Percentiles rank a stretch among this genome's conserved stretches.
These are phyloP conservation scores for Neoscytalidium dimidiatum DNA, from an alignment of 2,329 filamentous ascomycete species.

Conservation along the genomic window DNA sequence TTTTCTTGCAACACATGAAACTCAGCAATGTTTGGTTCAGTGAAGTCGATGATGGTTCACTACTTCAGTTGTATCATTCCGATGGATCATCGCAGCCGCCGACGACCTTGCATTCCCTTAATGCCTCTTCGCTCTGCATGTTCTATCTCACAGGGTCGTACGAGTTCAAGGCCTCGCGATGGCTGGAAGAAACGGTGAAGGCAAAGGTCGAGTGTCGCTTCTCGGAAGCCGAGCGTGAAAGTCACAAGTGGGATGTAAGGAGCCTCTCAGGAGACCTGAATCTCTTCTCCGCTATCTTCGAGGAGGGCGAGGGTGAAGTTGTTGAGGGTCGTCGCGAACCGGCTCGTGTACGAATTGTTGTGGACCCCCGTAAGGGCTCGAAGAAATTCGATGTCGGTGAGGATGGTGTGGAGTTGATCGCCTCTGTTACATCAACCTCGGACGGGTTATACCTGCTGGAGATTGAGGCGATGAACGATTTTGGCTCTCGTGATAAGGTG, in stretches of 20 bases:
- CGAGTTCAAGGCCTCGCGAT: constrained; percentile 73
- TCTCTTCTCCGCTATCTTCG: constrained; percentile 68
- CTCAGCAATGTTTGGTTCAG: constrained; percentile 73
- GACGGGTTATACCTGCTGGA: constrained; percentile 60
- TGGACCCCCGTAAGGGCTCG: constrained; percentile 69
- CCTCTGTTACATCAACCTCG: constrained; percentile 59
- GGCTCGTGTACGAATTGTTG: constrained; percentile 69
- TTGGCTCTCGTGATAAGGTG: constrained; percentile 72
- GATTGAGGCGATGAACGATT: constrained; percentile 67
- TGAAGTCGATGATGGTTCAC: constrained; percentile 45
- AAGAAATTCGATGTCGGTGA: constrained; percentile 50
- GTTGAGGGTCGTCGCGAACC: constrained; percentile 67
- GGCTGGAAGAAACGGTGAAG: constrained; percentile 83
- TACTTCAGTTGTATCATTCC: constrained; percentile 27
- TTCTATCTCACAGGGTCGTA: constrained; percentile 75
- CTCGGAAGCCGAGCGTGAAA: constrained; percentile 78
- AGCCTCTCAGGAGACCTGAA: constrained; percentile 60
- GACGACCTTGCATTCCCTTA: constrained; percentile 23
- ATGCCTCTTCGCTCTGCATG: constrained; percentile 27
- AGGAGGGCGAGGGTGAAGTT: constrained; percentile 65
- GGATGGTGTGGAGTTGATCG: constrained; percentile 68
- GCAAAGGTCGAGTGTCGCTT: constrained; percentile 85
- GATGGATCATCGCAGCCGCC: constrained; percentile 50
- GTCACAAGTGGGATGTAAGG: constrained; percentile 76
- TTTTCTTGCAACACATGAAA: constrained; percentile 72